These are phyloP conservation scores for Penicillium brevicompactum DNA, from an alignment of 2,329 filamentous ascomycete genomes.

Conservation along the genomic window DNA sequence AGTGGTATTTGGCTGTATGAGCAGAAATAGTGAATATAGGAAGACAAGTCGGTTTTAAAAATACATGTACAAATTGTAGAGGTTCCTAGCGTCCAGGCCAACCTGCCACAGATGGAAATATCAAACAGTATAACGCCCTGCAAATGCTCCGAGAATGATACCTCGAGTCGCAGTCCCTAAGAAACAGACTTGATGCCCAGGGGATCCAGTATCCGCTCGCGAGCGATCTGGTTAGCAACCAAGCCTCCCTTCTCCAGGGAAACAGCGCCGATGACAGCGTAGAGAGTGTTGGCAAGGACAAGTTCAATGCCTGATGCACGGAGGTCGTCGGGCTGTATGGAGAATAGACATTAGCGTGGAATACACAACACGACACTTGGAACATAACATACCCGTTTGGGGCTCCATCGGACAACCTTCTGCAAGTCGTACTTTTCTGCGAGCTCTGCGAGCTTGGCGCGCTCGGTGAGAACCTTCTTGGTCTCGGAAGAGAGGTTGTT, in stretches of 20 bases:
- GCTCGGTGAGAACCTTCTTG: slow-evolving; percentile 64
- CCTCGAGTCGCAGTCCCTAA: slow-evolving; percentile 21
- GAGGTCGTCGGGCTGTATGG: slow-evolving; percentile 64
- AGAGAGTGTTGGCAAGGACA: slow-evolving; percentile 75
- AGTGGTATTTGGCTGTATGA: slow-evolving; percentile 18
- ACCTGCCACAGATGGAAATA: slow-evolving; percentile 25
- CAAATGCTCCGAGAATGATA: slow-evolving; percentile 37
- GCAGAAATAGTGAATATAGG: slow-evolving; percentile 19
- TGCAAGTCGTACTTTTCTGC: slow-evolving; percentile 71
- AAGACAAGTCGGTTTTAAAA: slow-evolving; percentile 31
- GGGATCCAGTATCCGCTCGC: slow-evolving; percentile 71
- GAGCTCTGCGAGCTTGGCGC: slow-evolving; percentile 67
- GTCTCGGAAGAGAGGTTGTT: slow-evolving; percentile 67
- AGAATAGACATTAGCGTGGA: not conserved
- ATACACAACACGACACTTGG: slow-evolving; percentile 1
- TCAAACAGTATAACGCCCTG: slow-evolving; percentile 36
- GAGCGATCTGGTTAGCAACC: slow-evolving; percentile 72
- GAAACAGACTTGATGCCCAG: slow-evolving; percentile 42
- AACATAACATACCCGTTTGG: slow-evolving; percentile 66
- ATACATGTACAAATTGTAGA: slow-evolving; percentile 36
- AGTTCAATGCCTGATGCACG: slow-evolving; percentile 71
- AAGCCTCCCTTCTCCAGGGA: slow-evolving; percentile 84
- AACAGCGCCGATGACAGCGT: slow-evolving; percentile 84
- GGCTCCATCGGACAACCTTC: slow-evolving; percentile 84
- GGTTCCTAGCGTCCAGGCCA: slow-evolving; percentile 23